Conservation (phyloP, 1,284 basidiomycete genomes). For the Cutaneotrichosporon spelunceum region DNA sequence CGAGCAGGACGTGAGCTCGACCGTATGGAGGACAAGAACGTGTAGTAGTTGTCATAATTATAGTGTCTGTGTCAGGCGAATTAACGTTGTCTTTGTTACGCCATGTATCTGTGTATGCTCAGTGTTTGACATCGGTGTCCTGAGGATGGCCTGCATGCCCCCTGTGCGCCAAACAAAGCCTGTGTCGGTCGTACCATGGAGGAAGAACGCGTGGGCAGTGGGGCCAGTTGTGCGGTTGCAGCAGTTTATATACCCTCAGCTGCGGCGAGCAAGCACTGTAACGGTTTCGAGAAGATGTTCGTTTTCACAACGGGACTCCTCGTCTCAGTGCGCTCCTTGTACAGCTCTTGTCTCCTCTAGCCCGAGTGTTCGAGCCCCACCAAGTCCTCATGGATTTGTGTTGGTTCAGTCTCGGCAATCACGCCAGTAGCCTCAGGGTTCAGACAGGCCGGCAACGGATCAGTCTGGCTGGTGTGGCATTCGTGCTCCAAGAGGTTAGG, state of each 20-base stretch:
- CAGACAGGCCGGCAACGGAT: slow-evolving; percentile 50
- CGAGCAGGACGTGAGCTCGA: slow-evolving; percentile 44
- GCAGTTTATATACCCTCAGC: neutral
- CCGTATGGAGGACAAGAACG: slow-evolving; percentile 24
- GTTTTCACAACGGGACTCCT: neutral
- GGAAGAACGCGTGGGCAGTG: no score
- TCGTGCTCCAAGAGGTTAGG: slow-evolving; percentile 46
- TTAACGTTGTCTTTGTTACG: slow-evolving; percentile 2
- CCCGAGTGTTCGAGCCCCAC: neutral
- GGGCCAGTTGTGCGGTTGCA: no score
- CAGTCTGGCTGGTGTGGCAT: slow-evolving; percentile 48
- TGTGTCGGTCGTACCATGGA: no score
- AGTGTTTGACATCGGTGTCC: no score
- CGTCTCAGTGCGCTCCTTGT: neutral
- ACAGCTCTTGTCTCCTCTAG: neutral
- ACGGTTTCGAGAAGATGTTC: neutral
- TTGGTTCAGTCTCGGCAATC: slow-evolving; percentile 24
- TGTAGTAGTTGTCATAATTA: slow-evolving; percentile 6
- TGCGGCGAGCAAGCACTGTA: neutral
- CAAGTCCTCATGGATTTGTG: neutral
- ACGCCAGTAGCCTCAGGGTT: slow-evolving; percentile 29
- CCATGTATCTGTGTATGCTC: neutral
- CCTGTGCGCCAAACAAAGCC: no score
- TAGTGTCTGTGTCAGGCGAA: no score
- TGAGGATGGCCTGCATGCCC: no score